These are phyloP conservation scores for Metschnikowia cubensis DNA, from an alignment of 805 yeast genomes.

Conservation along the genomic window DNA sequence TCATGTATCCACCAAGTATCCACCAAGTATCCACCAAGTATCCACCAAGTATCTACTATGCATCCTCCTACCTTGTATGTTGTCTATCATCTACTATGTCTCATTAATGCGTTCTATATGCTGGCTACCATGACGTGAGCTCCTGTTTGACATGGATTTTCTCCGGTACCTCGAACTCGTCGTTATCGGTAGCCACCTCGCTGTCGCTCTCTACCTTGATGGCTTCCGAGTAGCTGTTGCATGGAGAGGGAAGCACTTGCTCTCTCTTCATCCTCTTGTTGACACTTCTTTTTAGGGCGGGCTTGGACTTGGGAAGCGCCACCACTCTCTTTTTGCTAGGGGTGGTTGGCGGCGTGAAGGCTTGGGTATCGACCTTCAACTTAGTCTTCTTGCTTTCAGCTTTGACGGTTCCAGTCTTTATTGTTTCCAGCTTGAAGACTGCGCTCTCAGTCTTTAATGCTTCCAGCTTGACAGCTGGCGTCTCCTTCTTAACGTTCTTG, in stretches of 20 bases:
- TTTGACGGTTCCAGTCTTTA: neutral
- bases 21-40: too few relatives aligned
- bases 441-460: constrained; percentile 2
- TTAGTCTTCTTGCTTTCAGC: neutral
- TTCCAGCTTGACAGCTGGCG: constrained; percentile 6
- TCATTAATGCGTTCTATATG: neutral
- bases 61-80: too few relatives aligned
- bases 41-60: too few relatives aligned
- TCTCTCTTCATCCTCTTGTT: constrained; percentile 11
- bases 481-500: constrained; percentile 9
- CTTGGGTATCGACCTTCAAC: neutral
- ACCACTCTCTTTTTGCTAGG: constrained; percentile 25
- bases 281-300: constrained; percentile 13
- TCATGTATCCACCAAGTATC: too few relatives aligned
- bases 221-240: constrained; percentile 28
- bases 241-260: constrained; percentile 30
- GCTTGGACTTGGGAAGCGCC: constrained; percentile 18
- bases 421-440: constrained; percentile 7
- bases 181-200: constrained; percentile 15
- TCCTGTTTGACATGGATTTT: neutral
- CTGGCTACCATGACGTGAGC: neutral
- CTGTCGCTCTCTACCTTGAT: constrained; percentile 15
- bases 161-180: constrained; percentile 8
- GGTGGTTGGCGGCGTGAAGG: constrained; percentile 33
- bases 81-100: neutral